A percentile compares a stretch with the other conserved stretches of the same genome.
Conservation (phyloP, 345 rosid species). For the Heritiera fomes region DNA sequence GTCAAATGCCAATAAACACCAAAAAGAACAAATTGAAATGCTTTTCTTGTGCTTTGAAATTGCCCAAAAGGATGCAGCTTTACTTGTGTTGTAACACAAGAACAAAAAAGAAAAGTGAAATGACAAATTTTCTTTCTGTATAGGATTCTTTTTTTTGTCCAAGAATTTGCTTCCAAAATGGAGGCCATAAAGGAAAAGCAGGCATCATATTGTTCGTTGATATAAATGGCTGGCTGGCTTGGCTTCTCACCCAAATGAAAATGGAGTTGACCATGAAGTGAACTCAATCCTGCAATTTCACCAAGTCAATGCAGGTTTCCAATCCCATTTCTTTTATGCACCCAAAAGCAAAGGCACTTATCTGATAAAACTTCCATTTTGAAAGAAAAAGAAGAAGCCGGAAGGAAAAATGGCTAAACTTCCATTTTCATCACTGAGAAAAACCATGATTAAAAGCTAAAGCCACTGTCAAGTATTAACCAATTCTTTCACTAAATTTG, state of each 20-base stretch:
- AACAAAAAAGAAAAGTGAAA: neutral
- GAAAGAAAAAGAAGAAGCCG: neutral
- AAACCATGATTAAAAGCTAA: neutral
- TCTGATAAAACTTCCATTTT: neutral
- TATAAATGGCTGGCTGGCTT: conserved; percentile 6
- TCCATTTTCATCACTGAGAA: no score
- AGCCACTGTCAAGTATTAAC: neutral
- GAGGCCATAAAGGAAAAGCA: conserved; percentile 36
- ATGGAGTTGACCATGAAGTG: conserved; percentile 37
- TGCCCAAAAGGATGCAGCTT: conserved; percentile 28
- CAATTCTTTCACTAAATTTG: conserved; percentile 11
- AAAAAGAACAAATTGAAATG: conserved; percentile 19
- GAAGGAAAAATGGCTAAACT: neutral
- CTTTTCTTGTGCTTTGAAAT: conserved; percentile 32
- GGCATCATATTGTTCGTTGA: conserved; percentile 31
- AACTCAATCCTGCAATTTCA: neutral
- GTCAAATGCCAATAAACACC: conserved; percentile 23
- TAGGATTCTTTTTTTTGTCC: conserved; percentile 36
- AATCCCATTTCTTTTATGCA: neutral
- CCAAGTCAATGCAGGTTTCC: conserved; percentile 10
- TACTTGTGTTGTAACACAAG: conserved; percentile 16
- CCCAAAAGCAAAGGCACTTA: conserved; percentile 8
- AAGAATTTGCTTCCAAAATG: conserved; percentile 35
- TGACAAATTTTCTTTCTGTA: conserved; percentile 12
- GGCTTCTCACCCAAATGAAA: neutral